Evolutionary conservation across 805 yeast species (phyloP), one percentile per base, ranked within the genome.

Genomic region (Metschnikowia picachoensis): DNA sequence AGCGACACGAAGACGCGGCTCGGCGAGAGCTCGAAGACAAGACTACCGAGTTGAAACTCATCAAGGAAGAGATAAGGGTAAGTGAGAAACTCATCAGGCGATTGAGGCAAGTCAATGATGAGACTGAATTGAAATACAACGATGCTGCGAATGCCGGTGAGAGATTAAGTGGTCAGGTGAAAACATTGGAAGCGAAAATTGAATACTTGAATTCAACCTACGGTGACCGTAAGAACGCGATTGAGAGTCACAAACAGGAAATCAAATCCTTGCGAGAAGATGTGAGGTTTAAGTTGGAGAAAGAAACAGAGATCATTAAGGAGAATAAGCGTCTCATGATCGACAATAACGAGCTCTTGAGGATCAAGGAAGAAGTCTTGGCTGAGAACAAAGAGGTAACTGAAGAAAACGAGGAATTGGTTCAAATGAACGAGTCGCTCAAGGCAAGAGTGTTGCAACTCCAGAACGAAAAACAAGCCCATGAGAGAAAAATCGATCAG

Each of bases 261-360:
- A 69, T 85, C 45, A 74, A 76, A 47, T 65, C 67, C 43, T 60
- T 87, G 48, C 79, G 76, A 50, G 71, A 71, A 20, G 84, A 82
- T 41, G 58, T 87, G 32, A 70, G 74, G 32, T 68, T 70, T 44
- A 75, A 79, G 51, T 68, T 82, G 66, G 81, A 82, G 54, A 73
- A 72, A 33, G 95, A 88, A 60, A 81, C 88, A 1, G 79, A 77
- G 29, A 61, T 85, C 44, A 78, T 82, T 48, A 85, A 82, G 53
- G 82, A 78, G 38, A 68, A 83, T 52, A 83, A 86, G 43, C 78
- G 78, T 33, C 64, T 84, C 27, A 78, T 75, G 36, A 75, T 82
- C 51, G 84, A 82, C 49, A 64, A 80, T 37, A 88, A 83, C 49
- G 78, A 79, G 11, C 51, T 65, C 36, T 40, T 49, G 15, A 50